Conservation (phyloP, 1,284 basidiomycete genomes). For the Stygiomarasmius scandens region DNA sequence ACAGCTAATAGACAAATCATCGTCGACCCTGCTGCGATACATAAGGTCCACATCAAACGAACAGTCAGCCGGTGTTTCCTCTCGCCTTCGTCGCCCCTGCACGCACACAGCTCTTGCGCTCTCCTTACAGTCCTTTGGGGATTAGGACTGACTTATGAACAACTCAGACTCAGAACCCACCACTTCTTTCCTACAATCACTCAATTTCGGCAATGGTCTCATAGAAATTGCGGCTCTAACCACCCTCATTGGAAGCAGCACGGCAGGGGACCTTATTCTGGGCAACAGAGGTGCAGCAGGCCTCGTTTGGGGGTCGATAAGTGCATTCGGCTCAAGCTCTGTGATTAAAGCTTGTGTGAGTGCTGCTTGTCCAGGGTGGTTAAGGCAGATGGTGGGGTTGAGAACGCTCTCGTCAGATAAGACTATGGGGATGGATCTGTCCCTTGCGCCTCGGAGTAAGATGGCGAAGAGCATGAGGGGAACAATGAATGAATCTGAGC, state of each 20-base stretch:
- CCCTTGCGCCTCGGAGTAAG: slow-evolving; percentile 4
- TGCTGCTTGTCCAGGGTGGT: slow-evolving; percentile 22
- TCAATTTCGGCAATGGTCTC: slow-evolving; percentile 13
- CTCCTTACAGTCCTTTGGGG: no score
- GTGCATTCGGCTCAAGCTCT: slow-evolving; percentile 19
- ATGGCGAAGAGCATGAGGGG: slow-evolving; percentile 14
- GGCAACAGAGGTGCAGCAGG: slow-evolving; percentile 23
- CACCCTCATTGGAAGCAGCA: slow-evolving; percentile 20
- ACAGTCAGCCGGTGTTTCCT: no score
- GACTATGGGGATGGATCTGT: slow-evolving; percentile 21
- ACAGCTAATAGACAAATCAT: no score
- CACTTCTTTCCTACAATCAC: no score
- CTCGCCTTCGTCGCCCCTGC: no score
- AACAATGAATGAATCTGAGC: slow-evolving; percentile 9
- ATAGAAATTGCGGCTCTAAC: slow-evolving; percentile 23
- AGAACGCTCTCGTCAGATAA: slow-evolving; percentile 17
- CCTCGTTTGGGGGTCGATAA: slow-evolving; percentile 23
- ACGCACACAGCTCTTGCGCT: no score
- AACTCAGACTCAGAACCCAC: no score
- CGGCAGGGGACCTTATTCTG: slow-evolving; percentile 21
- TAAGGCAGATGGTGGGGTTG: slow-evolving; percentile 20
- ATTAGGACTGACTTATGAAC: no score
- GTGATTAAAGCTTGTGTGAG: slow-evolving; percentile 23
- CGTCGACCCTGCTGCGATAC: no score
- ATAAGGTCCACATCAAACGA: no score